These are phyloP conservation scores for Cordyceps tenuipes DNA, from an alignment of 2,329 filamentous ascomycete genomes.

Conservation along the genomic window DNA sequence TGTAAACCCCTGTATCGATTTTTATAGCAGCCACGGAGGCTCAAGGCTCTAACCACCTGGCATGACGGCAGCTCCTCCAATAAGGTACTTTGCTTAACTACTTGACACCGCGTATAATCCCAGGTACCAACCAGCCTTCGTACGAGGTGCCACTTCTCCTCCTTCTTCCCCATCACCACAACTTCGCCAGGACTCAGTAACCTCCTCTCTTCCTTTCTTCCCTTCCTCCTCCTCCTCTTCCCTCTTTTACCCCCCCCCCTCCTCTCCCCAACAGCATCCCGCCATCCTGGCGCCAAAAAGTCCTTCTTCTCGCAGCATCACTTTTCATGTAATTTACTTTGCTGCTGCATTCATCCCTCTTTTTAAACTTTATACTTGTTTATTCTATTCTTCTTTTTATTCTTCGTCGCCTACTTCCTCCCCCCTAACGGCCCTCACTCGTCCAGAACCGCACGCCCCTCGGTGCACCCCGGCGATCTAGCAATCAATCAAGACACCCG, in stretches of 20 bases:
- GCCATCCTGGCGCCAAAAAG: conserved; percentile 9
- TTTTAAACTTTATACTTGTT: conserved; percentile 5
- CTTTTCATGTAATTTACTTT: conserved; percentile 5
- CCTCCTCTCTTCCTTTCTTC: background rate
- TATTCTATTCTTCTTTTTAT: background rate
- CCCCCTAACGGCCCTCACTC: background rate
- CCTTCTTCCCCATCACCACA: conserved; percentile 1
- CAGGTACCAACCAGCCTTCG: too few relatives aligned
- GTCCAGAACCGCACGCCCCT: background rate
- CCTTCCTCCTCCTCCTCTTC: background rate
- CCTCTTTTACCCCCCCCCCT: background rate
- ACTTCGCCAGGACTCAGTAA: background rate
- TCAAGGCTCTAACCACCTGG: too few relatives aligned
- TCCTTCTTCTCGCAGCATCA: conserved; percentile 5
- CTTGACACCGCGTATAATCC: too few relatives aligned
- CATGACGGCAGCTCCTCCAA: too few relatives aligned
- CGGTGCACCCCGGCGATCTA: background rate
- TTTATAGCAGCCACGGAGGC: too few relatives aligned
- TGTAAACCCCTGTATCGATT: too few relatives aligned
- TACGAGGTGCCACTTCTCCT: background rate
- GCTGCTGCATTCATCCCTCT: background rate
- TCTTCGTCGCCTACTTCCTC: background rate
- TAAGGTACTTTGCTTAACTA: too few relatives aligned
- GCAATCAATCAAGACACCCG: background rate
- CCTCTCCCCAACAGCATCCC: background rate